phyloP scores from a whole-genome alignment of 257 asterid genomes.

The Ajuga chamaepitys region DNA sequence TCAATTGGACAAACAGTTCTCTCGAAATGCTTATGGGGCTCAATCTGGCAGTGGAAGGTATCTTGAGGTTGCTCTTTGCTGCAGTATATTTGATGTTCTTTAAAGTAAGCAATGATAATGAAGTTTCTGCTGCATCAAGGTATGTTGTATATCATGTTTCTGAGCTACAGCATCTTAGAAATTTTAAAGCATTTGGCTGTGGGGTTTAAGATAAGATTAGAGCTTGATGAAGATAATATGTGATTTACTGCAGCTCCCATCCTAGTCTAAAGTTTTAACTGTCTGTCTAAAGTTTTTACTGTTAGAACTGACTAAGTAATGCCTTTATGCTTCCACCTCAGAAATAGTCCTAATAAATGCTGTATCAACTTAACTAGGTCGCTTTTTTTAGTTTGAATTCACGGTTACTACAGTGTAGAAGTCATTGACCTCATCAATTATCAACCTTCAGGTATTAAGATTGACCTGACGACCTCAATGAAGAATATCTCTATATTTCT shows the following conservation, averaged over 20 bases:
- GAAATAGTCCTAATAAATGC: background rate
- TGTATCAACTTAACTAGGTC: constrained; percentile 1
- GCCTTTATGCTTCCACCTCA: constrained; percentile 10
- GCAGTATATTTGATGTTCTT: constrained; percentile 64
- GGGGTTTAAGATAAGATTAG: constrained; percentile 9
- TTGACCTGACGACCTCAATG: background rate
- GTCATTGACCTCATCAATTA: background rate
- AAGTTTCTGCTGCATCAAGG: constrained; percentile 89
- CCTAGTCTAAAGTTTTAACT: background rate
- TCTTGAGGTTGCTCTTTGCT: constrained; percentile 79
- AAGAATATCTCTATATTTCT: constrained; percentile 3
- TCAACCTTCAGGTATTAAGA: constrained; percentile 5
- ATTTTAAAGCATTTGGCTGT: constrained; percentile 1
- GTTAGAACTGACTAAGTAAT: background rate
- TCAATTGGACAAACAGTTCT: constrained; percentile 60
- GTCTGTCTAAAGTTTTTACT: background rate
- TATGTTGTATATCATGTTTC: constrained; percentile 26
- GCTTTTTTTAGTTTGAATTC: background rate
- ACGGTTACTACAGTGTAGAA: background rate
- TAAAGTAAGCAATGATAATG: constrained; percentile 60
- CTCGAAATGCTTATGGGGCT: constrained; percentile 70
- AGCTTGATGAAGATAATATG: constrained; percentile 18
- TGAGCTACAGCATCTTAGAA: background rate
- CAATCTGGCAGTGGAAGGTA: constrained; percentile 86
- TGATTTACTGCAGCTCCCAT: background rate